Evolutionary conservation across 140 eudicot species (phyloP), one percentile per base, ranked within the genome.

Genomic region (Stevia rebaudiana): DNA sequence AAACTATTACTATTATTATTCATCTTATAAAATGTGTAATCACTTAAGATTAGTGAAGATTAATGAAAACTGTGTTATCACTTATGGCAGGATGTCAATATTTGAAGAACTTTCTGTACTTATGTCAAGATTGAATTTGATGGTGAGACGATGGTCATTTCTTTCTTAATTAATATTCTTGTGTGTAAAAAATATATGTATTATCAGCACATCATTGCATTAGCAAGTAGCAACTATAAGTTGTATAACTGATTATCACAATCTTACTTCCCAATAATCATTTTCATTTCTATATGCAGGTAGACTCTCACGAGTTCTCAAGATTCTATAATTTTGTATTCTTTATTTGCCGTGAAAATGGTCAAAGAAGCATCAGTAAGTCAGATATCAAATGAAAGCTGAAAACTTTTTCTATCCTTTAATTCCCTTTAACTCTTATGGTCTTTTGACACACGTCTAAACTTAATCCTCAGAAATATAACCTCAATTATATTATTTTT

Each of bases 261-360:
- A 25, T 39, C 18, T 19, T 21, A 39, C 46, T 3, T 21, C 11
- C 62, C 36, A 40, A 21, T 61, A 24, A 61, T 21, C 18, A 13
- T 15, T 52, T n/a, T 19, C 6, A 39, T 47, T 61, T 69, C 73
- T 60, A 50, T 68, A 42, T 69, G 64, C 69, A 82, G 94, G 84
- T 67, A 35, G 88, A 90, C 67, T 80, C 63, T 56, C 52, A 51
- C 11, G 81, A 87, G 83, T 90, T 87, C 69, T 73, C 86, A 28
- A 79, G 85, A 72, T 90, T 90, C 74, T 87, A 90, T 77, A 82
- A 74, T 71, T 90, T 90, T 84, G 94, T 90, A 44, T 87, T 84
- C 77, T 84, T 90, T 76, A 75, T 90, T 58, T 87, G 84, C 64
- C 83, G 95, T 53, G 95, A 90, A 75, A 84, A 80, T 67, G 84